phyloP scores from a whole-genome alignment of 352 stramenopile species.

The Pythium dissimile region DNA sequence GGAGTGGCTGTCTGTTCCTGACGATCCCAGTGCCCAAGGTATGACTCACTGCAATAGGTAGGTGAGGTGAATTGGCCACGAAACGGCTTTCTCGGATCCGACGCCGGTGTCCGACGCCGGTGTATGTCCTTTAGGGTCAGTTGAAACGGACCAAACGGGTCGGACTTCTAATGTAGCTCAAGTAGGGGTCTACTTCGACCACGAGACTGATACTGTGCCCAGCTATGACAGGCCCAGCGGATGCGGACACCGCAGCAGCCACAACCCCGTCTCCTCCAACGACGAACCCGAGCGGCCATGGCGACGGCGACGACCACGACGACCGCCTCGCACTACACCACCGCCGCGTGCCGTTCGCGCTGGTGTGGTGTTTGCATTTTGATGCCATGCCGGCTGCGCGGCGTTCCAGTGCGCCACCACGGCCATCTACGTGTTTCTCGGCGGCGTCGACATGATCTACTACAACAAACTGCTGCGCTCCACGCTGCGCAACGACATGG shows the following conservation, averaged over 20 bases:
- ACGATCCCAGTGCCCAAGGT: neutral
- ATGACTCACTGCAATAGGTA: neutral
- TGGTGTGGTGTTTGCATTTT: conserved; percentile 26
- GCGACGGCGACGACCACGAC: conserved; percentile 2
- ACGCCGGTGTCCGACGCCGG: no score
- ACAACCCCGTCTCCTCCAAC: no score
- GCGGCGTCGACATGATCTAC: conserved; percentile 29
- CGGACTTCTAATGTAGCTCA: no score
- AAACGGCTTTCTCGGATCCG: neutral
- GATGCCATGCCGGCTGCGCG: conserved; percentile 22
- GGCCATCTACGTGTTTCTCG: conserved; percentile 28
- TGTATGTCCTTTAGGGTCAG: no score
- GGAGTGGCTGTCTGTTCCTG: conserved; percentile 13
- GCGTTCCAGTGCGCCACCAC: conserved; percentile 30
- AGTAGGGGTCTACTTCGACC: no score
- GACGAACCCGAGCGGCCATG: neutral
- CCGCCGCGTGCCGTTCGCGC: conserved; percentile 11
- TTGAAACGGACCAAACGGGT: no score
- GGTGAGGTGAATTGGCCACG: neutral
- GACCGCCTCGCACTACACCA: conserved; percentile 22
- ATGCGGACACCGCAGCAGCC: no score
- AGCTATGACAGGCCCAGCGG: no score
- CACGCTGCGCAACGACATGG: conserved; percentile 23
- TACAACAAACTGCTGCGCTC: conserved; percentile 45
- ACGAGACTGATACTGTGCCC: no score